A percentile compares a stretch with the other conserved stretches of the same genome.
Conservation (phyloP, 768 basidiomycete species). For the Royoungia palumana region DNA sequence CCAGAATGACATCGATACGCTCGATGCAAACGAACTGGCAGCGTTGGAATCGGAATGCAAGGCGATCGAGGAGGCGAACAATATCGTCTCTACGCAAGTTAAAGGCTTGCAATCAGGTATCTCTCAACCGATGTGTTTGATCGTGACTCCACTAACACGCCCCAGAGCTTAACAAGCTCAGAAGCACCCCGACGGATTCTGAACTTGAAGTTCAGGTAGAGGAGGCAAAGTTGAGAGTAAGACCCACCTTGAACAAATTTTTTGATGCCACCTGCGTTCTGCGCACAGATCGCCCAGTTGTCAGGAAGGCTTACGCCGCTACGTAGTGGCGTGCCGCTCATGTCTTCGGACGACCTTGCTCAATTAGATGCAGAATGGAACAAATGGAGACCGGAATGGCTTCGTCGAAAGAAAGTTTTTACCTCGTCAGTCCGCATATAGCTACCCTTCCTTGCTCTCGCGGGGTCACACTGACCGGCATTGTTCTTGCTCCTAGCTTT, state of each 20-base stretch:
- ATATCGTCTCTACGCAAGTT: conserved; percentile 46
- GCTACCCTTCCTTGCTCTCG: background rate
- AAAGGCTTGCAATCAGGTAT: conserved; percentile 39
- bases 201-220: conserved; percentile 58
- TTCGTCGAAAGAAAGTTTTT: conserved; percentile 70
- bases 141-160: conserved; percentile 8
- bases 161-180: conserved; percentile 64
- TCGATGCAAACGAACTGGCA: conserved; percentile 59
- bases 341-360: conserved; percentile 69
- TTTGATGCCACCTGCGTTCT: conserved; percentile 1
- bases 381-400: conserved; percentile 82
- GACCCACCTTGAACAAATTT: conserved; percentile 17
- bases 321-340: conserved; percentile 56
- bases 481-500: conserved; percentile 45
- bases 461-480: background rate
- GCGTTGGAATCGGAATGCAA: conserved; percentile 59
- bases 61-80: conserved; percentile 57
- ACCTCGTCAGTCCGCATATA: conserved; percentile 25
- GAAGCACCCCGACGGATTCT: conserved; percentile 62
- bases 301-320: conserved; percentile 57
- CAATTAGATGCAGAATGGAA: conserved; percentile 62
- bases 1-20: conserved; percentile 64
- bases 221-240: conserved; percentile 52
- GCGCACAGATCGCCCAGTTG: conserved; percentile 46
- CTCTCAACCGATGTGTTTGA: background rate